Percentiles rank a stretch among this genome's conserved stretches.
These are phyloP conservation scores for Penicillium sp. DNA, from an alignment of 2,329 filamentous ascomycete genomes.

Conservation along the genomic window DNA sequence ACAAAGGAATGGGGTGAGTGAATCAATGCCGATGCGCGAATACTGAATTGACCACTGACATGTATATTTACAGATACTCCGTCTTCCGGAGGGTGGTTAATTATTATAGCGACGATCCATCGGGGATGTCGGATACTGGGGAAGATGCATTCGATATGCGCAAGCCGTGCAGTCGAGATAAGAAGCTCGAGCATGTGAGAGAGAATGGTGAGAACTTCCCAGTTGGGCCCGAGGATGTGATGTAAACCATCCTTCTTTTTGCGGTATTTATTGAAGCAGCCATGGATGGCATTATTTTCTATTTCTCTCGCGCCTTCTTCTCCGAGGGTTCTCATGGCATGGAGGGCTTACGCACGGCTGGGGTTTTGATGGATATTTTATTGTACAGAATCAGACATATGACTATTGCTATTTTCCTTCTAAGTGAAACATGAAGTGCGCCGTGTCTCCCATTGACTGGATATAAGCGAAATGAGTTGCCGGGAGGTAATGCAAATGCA, in stretches of 20 bases:
- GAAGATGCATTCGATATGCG: slow-evolving; percentile 98
- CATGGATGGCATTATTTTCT: neutral
- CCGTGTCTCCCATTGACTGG: neutral
- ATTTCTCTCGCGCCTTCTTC: neutral
- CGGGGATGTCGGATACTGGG: slow-evolving; percentile 53
- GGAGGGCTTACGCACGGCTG: neutral
- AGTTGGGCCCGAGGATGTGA: slow-evolving; percentile 78
- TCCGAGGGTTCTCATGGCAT: neutral
- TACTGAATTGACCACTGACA: slow-evolving; percentile 1
- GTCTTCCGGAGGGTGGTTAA: slow-evolving; percentile 84
- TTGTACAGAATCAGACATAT: neutral
- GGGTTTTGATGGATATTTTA: neutral
- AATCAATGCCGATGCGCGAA: neutral
- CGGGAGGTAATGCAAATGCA: neutral
- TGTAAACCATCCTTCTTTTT: neutral
- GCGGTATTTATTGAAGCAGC: neutral
- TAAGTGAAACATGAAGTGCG: neutral
- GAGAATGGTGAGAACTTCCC: slow-evolving; percentile 74
- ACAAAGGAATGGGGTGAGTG: slow-evolving; percentile 76
- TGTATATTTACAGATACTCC: slow-evolving; percentile 55
- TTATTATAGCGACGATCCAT: slow-evolving; percentile 87
- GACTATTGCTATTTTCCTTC: neutral
- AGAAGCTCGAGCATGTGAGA: slow-evolving; percentile 70
- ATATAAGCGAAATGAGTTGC: neutral
- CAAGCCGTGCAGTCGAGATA: slow-evolving; percentile 81